Conservation (phyloP, 495 filamentous ascomycete species). For the Daldinia loculata region DNA sequence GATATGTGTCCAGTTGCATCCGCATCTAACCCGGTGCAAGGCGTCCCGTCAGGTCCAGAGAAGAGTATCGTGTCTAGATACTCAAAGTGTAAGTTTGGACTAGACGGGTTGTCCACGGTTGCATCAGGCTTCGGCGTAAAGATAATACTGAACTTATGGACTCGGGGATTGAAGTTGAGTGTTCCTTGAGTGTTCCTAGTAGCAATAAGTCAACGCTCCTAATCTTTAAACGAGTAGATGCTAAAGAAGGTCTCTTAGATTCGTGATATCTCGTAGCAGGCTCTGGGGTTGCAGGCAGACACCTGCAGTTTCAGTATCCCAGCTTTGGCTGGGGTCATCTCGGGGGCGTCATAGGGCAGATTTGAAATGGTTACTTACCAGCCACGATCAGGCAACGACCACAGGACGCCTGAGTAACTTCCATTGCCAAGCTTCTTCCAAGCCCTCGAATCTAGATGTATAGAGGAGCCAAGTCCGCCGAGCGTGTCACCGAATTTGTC, state of each 20-base stretch:
- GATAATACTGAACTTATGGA: slow-evolving; percentile 74
- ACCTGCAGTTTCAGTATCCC: not conserved
- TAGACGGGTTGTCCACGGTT: slow-evolving; percentile 64
- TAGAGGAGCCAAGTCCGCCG: slow-evolving; percentile 72
- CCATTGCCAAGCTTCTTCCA: slow-evolving; percentile 68
- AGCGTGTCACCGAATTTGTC: slow-evolving; percentile 82
- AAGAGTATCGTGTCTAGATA: slow-evolving; percentile 76
- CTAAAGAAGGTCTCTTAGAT: not conserved
- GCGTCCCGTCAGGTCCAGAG: slow-evolving; percentile 71
- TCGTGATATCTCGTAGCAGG: not conserved
- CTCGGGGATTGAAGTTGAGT: slow-evolving; percentile 73
- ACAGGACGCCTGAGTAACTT: slow-evolving; percentile 71
- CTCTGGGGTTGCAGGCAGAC: not conserved
- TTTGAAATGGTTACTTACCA: slow-evolving; percentile 54
- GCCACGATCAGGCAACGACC: slow-evolving; percentile 74
- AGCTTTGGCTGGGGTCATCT: not conserved
- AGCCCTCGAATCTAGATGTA: slow-evolving; percentile 66
- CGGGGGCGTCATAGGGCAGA: not conserved
- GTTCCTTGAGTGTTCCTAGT: slow-evolving; percentile 72
- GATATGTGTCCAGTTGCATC: slow-evolving; percentile 61
- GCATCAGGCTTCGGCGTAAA: slow-evolving; percentile 62
- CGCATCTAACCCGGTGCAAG: slow-evolving; percentile 75
- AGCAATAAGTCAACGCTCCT: slow-evolving; percentile 1
- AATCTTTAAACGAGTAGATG: not conserved
- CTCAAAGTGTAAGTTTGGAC: slow-evolving; percentile 69